Conservation (phyloP, 2,329 filamentous ascomycete genomes). For the Cladosporium sp. region DNA sequence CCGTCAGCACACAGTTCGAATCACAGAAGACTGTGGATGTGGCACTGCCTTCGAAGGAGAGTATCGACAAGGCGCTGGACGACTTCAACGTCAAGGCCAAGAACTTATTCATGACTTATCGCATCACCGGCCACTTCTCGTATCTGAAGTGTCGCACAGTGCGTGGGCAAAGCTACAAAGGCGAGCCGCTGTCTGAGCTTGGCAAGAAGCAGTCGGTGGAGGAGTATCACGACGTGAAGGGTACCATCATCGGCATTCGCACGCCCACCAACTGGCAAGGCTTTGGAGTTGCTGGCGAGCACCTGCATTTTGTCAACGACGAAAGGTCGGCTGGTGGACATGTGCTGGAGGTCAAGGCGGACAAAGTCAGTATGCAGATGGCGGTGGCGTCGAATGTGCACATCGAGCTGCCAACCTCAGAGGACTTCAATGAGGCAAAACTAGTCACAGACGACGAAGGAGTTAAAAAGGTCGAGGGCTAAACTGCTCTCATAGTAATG, state of each 20-base stretch:
- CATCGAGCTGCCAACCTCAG: slow-evolving; percentile 36
- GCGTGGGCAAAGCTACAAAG: slow-evolving; percentile 29
- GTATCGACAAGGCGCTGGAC: slow-evolving; percentile 25
- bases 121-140: slow-evolving; percentile 27
- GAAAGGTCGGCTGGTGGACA: slow-evolving; percentile 38
- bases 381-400: slow-evolving; percentile 36
- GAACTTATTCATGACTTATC: slow-evolving; percentile 33
- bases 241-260: slow-evolving; percentile 42
- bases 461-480: slow-evolving; percentile 36
- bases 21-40: slow-evolving; percentile 24
- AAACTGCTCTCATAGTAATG: background rate
- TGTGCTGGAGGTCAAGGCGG: slow-evolving; percentile 35
- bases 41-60: slow-evolving; percentile 22
- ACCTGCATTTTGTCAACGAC: slow-evolving; percentile 39
- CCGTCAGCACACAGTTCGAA: slow-evolving; percentile 30
- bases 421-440: slow-evolving; percentile 36
- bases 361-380: slow-evolving; percentile 33
- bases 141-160: slow-evolving; percentile 32
- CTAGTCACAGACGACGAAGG: slow-evolving; percentile 32
- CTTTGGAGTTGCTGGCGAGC: slow-evolving; percentile 39
- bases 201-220: slow-evolving; percentile 39
- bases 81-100: slow-evolving; percentile 25
- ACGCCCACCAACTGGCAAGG: slow-evolving; percentile 39
- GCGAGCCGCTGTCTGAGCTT: slow-evolving; percentile 31
- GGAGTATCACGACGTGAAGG: slow-evolving; percentile 33